These are phyloP conservation scores for Lentinus brumalis DNA, from an alignment of 768 basidiomycete species.

Conservation along the genomic window DNA sequence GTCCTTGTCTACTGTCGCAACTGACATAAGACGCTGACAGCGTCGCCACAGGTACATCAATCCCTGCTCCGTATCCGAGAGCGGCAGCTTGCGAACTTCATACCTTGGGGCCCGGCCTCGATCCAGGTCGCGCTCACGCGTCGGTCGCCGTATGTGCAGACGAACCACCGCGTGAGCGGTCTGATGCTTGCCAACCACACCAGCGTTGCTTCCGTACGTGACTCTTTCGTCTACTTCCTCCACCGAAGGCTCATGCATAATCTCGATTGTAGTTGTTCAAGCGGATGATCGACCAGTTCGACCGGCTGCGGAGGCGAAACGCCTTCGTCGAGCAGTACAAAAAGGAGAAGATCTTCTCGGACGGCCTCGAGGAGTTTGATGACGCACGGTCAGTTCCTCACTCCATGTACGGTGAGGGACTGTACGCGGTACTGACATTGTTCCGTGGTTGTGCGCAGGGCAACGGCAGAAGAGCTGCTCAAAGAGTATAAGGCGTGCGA, in stretches of 20 bases:
- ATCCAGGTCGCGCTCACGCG: slow-evolving; percentile 96
- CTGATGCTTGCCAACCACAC: slow-evolving; percentile 99
- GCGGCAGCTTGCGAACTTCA: slow-evolving; percentile 94
- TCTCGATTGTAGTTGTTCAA: slow-evolving; percentile 75
- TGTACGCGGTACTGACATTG: background rate
- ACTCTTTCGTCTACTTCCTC: background rate
- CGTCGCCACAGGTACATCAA: slow-evolving; percentile 79
- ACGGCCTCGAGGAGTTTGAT: slow-evolving; percentile 94
- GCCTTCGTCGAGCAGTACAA: slow-evolving; percentile 98
- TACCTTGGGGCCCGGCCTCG: slow-evolving; percentile 98
- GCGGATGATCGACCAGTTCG: slow-evolving; percentile 95
- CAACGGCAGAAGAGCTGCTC: slow-evolving; percentile 82
- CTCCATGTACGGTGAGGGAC: background rate
- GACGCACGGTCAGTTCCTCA: slow-evolving; percentile 77
- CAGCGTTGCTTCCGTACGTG: slow-evolving; percentile 87
- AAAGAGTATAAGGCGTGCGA: slow-evolving; percentile 98
- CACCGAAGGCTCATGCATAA: background rate
- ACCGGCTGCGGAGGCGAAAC: slow-evolving; percentile 80
- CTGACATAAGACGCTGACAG: slow-evolving; percentile 4
- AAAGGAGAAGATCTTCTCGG: slow-evolving; percentile 94
- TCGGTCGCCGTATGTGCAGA: slow-evolving; percentile 83
- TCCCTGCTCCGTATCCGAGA: slow-evolving; percentile 95
- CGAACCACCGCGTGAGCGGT: slow-evolving; percentile 94
- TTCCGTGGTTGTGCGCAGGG: slow-evolving; percentile 45
- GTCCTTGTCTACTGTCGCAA: slow-evolving; percentile 23